phyloP scores from a whole-genome alignment of 2,329 filamentous ascomycete species.

The Mariannaea elegans region DNA sequence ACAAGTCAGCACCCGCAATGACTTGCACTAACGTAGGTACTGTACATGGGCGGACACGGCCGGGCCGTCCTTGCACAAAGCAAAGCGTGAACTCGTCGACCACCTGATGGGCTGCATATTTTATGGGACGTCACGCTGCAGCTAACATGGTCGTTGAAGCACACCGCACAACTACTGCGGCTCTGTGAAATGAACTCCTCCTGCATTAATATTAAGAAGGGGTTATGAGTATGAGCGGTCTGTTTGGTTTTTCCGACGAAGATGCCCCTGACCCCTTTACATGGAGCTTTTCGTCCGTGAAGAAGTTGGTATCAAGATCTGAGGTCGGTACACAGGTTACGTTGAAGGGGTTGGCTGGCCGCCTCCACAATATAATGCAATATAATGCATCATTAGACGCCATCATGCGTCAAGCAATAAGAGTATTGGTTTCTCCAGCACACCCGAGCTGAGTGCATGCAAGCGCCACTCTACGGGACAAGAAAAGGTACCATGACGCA shows the following conservation, averaged over 20 bases:
- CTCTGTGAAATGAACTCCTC: slow-evolving; percentile 41
- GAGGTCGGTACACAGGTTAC: no score
- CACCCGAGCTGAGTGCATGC: slow-evolving; percentile 24
- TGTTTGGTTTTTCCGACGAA: slow-evolving; percentile 4
- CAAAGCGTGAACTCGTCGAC: slow-evolving; percentile 38
- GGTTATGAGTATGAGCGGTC: slow-evolving; percentile 28
- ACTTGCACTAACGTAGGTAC: slow-evolving; percentile 33
- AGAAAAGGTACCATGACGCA: slow-evolving; percentile 36
- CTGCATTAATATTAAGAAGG: slow-evolving; percentile 35
- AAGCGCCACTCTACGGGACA: slow-evolving; percentile 31
- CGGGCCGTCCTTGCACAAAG: slow-evolving; percentile 33
- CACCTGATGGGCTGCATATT: slow-evolving; percentile 44
- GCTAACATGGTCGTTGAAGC: slow-evolving; percentile 38
- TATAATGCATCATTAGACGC: slow-evolving; percentile 20
- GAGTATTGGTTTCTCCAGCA: background rate
- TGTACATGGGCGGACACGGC: slow-evolving; percentile 24
- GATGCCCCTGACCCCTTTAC: slow-evolving; percentile 32
- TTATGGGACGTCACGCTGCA: slow-evolving; percentile 43
- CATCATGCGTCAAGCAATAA: slow-evolving; percentile 16
- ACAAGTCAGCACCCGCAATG: slow-evolving; percentile 20
- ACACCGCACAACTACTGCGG: slow-evolving; percentile 41
- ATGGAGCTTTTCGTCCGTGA: no score
- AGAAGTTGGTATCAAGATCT: no score
- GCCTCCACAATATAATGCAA: no score
- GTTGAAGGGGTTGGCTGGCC: no score